Evolutionary conservation across 371 early-diverging fungal genomes (phyloP).

Genomic region (Mucor ambiguus): DNA sequence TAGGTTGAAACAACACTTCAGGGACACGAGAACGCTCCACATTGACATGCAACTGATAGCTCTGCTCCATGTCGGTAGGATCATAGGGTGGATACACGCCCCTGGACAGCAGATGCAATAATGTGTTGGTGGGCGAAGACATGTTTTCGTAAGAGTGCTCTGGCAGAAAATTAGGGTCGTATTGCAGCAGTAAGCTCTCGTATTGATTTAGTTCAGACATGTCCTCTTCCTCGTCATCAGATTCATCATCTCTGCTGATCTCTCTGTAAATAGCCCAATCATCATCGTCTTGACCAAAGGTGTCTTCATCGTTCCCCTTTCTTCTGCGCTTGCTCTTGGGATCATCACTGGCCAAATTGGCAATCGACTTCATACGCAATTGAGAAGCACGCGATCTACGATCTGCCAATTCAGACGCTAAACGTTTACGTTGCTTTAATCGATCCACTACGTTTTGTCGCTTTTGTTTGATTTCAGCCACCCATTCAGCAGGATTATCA

Average conservation of each 20-base stretch:
- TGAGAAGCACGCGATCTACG: slow-evolving; percentile 87
- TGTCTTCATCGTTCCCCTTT: slow-evolving; percentile 78
- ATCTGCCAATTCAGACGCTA: slow-evolving; percentile 79
- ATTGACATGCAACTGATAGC: slow-evolving; percentile 86
- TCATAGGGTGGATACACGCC: slow-evolving; percentile 68
- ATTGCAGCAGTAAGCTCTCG: slow-evolving; percentile 68
- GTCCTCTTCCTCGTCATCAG: slow-evolving; percentile 86
- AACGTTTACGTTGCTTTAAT: slow-evolving; percentile 65
- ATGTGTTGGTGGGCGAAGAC: slow-evolving; percentile 51
- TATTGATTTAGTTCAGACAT: slow-evolving; percentile 62
- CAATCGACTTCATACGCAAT: slow-evolving; percentile 83
- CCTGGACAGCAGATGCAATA: slow-evolving; percentile 53
- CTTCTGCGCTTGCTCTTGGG: slow-evolving; percentile 55
- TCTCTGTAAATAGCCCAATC: slow-evolving; percentile 93
- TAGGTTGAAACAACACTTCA: slow-evolving; percentile 88
- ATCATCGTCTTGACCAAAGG: slow-evolving; percentile 91
- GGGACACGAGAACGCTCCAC: slow-evolving; percentile 87
- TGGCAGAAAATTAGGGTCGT: slow-evolving; percentile 75
- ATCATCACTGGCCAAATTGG: slow-evolving; percentile 74
- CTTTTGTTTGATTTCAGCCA: slow-evolving; percentile 65
- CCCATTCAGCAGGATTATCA: slow-evolving; percentile 74
- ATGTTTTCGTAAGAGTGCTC: slow-evolving; percentile 54
- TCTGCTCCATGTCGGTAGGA: slow-evolving; percentile 62
- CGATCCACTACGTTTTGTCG: slow-evolving; percentile 64
- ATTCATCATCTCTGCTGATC: slow-evolving; percentile 85